phyloP scores from a whole-genome alignment of 2,329 filamentous ascomycete genomes.

The Gaeumannomyces sp. region DNA sequence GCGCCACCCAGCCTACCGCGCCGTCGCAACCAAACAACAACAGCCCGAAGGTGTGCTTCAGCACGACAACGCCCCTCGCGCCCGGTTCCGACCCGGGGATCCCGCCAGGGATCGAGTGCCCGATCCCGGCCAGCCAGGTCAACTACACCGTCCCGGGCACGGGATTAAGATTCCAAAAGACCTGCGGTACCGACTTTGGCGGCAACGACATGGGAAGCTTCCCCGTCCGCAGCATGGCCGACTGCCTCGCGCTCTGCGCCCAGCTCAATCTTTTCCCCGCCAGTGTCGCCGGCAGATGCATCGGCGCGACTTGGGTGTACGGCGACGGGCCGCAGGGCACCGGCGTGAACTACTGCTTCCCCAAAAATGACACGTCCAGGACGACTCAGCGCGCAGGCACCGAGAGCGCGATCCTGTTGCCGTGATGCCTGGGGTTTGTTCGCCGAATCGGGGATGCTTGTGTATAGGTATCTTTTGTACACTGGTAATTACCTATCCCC shows the following conservation, averaged over 20 bases:
- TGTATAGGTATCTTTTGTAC: too few relatives aligned
- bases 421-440: not conserved
- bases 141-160: constrained; percentile 17
- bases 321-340: constrained; percentile 16
- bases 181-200: constrained; percentile 16
- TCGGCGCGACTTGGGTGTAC: constrained; percentile 18
- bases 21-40: not conserved
- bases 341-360: constrained; percentile 17
- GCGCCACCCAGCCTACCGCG: too few relatives aligned
- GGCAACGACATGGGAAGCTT: constrained; percentile 16
- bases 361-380: constrained; percentile 12
- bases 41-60: constrained; percentile 12
- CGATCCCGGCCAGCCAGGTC: constrained; percentile 7
- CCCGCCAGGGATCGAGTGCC: constrained; percentile 8
- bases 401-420: not conserved
- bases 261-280: constrained; percentile 16
- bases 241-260: constrained; percentile 19
- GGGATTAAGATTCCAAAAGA: constrained; percentile 14
- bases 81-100: not conserved
- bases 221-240: constrained; percentile 17
- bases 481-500: too few relatives aligned
- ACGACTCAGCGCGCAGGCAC: not conserved
- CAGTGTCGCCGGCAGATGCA: constrained; percentile 14
- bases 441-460: too few relatives aligned
- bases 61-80: constrained; percentile 6